Conservation (phyloP, 176 grass and related monocot genomes). For the Aegilops longissima region DNA sequence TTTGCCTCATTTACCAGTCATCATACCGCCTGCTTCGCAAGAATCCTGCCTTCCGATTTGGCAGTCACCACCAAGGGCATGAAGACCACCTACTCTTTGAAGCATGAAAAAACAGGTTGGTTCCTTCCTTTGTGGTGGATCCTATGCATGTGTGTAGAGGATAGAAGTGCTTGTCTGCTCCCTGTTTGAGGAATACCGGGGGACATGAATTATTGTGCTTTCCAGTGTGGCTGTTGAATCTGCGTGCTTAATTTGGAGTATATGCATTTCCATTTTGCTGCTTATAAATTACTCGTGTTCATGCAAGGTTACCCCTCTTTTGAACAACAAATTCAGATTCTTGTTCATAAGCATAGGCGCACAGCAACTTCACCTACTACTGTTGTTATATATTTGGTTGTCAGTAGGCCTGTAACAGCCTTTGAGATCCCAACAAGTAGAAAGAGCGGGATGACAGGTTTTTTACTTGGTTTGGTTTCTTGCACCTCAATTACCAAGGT, state of each 20-base stretch:
- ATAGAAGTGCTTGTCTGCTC: conserved; percentile 1
- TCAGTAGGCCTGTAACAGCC: too few relatives aligned
- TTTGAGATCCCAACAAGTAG: neutral
- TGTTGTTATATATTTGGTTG: too few relatives aligned
- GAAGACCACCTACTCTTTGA: neutral
- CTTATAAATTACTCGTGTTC: too few relatives aligned
- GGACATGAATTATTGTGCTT: conserved; percentile 10
- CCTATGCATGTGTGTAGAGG: neutral
- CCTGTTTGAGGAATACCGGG: neutral
- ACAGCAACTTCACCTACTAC: neutral
- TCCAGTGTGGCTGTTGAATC: neutral
- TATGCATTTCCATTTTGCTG: neutral
- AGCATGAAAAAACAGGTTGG: conserved; percentile 1
- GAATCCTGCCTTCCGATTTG: conserved; percentile 20
- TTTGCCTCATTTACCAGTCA: conserved; percentile 24
- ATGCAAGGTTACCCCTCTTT: neutral
- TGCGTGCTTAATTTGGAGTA: neutral
- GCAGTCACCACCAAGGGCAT: neutral
- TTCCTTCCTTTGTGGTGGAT: conserved; percentile 8
- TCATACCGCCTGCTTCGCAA: conserved; percentile 2
- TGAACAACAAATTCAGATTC: neutral
- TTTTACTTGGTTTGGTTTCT: neutral
- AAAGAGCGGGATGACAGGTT: neutral
- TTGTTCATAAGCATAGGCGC: neutral
- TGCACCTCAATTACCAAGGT: neutral